Percentiles rank a stretch among this genome's conserved stretches.
These are phyloP conservation scores for Penicillium coprophilum DNA, from an alignment of 495 filamentous ascomycete genomes.

Conservation along the genomic window DNA sequence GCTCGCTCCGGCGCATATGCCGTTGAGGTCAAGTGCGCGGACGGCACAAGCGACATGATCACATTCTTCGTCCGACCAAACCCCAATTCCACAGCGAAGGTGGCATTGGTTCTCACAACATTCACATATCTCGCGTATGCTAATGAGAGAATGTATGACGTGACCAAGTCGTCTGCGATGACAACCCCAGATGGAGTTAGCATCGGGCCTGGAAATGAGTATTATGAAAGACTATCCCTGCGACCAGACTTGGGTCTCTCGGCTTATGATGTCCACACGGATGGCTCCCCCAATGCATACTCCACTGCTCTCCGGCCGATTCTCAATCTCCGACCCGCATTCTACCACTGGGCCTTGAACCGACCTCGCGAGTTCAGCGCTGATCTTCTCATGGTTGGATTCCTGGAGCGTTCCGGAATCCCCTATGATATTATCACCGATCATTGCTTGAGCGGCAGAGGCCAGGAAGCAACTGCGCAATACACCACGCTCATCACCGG, in stretches of 20 bases:
- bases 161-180: conserved; percentile 12
- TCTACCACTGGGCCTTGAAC: conserved; percentile 28
- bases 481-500: not conserved
- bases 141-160: conserved; percentile 30
- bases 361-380: conserved; percentile 32
- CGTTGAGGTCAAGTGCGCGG: not conserved
- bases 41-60: conserved; percentile 1
- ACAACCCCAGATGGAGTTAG: conserved; percentile 20
- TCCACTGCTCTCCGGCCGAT: conserved; percentile 25
- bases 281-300: conserved; percentile 22
- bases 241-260: conserved; percentile 29
- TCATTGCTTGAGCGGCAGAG: conserved; percentile 27
- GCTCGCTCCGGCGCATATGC: conserved; percentile 7
- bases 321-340: conserved; percentile 31
- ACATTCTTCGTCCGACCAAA: conserved; percentile 20
- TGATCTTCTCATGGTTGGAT: conserved; percentile 30
- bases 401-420: conserved; percentile 26
- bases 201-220: conserved; percentile 8
- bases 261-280: conserved; percentile 27
- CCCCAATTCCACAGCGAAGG: not conserved
- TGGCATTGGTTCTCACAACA: conserved; percentile 23
- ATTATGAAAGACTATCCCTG: conserved; percentile 12
- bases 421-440: conserved; percentile 35
- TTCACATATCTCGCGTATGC: conserved; percentile 33
- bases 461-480: conserved; percentile 6